Percentiles rank a stretch among this genome's conserved stretches.
Evolutionary conservation across 495 filamentous ascomycete species (phyloP).

Genomic region (Xylaria flabelliformis): DNA sequence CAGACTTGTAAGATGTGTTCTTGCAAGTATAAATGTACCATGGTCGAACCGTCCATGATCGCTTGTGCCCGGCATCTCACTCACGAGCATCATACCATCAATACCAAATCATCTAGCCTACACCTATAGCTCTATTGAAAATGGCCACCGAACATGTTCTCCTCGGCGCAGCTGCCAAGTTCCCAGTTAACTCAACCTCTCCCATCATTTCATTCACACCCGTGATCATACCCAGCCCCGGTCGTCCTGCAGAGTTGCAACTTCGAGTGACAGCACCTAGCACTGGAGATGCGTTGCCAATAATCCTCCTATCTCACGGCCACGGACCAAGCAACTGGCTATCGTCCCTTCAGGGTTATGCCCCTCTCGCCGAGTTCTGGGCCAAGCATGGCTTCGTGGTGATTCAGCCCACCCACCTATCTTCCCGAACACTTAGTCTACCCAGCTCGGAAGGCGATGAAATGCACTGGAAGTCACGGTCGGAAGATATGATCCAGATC

Average conservation of each 20-base stretch:
- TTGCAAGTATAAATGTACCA: background rate
- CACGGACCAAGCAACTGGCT: constrained; percentile 44
- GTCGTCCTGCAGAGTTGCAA: constrained; percentile 41
- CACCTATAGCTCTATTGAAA: background rate
- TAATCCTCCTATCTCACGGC: constrained; percentile 51
- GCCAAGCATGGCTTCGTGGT: constrained; percentile 55
- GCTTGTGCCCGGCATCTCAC: background rate
- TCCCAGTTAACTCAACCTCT: constrained; percentile 41
- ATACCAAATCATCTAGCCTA: background rate
- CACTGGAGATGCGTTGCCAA: constrained; percentile 45
- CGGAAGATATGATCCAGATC: constrained; percentile 42
- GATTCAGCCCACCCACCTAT: constrained; percentile 54
- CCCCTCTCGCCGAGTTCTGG: constrained; percentile 53
- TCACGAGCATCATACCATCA: background rate
- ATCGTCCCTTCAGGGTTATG: constrained; percentile 50
- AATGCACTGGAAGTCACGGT: constrained; percentile 45
- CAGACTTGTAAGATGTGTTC: background rate
- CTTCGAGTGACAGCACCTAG: constrained; percentile 43
- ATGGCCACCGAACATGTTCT: constrained; percentile 44
- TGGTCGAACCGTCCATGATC: no score
- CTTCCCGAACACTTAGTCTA: constrained; percentile 44
- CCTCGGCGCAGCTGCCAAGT: constrained; percentile 47
- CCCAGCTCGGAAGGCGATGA: constrained; percentile 32
- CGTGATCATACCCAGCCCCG: constrained; percentile 40
- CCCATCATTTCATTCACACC: constrained; percentile 50